Base-by-base conservation (phyloP, 768 basidiomycete genomes). In the Coprinopsis strossmayeri region DNA sequence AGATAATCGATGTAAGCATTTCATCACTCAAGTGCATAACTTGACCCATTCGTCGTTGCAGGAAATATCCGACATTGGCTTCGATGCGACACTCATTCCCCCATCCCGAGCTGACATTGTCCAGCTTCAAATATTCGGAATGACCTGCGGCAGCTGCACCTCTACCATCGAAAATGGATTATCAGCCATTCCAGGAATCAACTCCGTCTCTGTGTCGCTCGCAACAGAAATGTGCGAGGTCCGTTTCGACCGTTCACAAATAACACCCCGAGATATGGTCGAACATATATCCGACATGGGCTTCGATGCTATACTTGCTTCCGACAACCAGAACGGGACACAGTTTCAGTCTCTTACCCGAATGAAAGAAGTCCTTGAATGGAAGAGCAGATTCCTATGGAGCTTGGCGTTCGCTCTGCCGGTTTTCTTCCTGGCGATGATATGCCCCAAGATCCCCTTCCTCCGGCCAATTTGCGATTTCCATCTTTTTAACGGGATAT, bases 11-110 rank as follows among this genome's bases (percentile, higher is more conserved):
- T 45, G 90, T 91, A 55, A 50, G 84, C 43, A 25, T 35, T 25
- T 28, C 43, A 42, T 17, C 39, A 9, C 32, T 46, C 17, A 38
- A 27, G 27, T 11, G 51, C 51, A 40, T 46, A 53, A 54, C 5
- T 59, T 43, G 17, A 17, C 40, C 28, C 7, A 45, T 5, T n/a
- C 17, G 34, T 35, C 5, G 25, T 12, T 34, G 28, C 64, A 93
- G 87, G 92, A 93, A 77, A 91, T 95, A 51, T 86, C 84, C 2
- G 91, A 94, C 66, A 84, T 93, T 48, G 92, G 92, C 7, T 96
- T 96, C 60, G 92, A 91, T 63, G 90, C 92, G 1, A 79, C 84
- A 0, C 71, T 82, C 45, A 81, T 95, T 41, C 84, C 84, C 0
- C 72, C 78, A 1, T 62, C 72, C 35, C 76, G 78, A 17, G 72